Base-by-base conservation (phyloP, 2,329 filamentous ascomycete genomes). In the Blastomyces parvus region DNA sequence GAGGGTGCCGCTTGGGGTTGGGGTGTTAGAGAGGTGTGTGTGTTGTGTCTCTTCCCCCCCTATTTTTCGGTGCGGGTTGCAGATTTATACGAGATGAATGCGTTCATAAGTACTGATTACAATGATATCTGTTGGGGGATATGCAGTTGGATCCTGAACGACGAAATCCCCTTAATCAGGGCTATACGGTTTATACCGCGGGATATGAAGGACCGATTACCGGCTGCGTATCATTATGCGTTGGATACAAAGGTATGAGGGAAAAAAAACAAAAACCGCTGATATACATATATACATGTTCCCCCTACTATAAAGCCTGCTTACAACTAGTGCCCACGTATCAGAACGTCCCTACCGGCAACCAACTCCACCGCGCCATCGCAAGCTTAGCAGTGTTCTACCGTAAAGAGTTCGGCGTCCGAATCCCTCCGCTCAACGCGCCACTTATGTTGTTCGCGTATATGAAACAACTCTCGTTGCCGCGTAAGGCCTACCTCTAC, bases 1-100 rank as follows among this genome's bases (percentile, higher is more conserved):
- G 68, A 85, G 88, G 63, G 80, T 94, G 63, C 91, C 92, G 0
- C 81, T 90, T n/a, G 85, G 86, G 27, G 78, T 93, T 8, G 87
- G 86, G 13, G 89, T 95, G 67, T 75, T 97, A 14, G 82, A 82
- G 66, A 71, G 72, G 78, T 80, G 72, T 62, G 69, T 62, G 5
- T 58, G 19, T 58, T 14, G 36, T 33, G 40, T 42, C 46, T 40
- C 11, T 13, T 44, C 30, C 22, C 3, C 6, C 7, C 13, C 3
- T 46, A 19, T 19, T 46, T 46, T 46, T n/a, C n/a, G n/a, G n/a
- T n/a, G n/a, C 17, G 7, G 7, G 42, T n/a, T 9, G 19, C 11
- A 40, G 27, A 8, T 27, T 17, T 50, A n/a, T 40, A 11, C 13
- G 25, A 33, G 25, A 60, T 61, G 25, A 17, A 25, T 36, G 27